Evolutionary conservation across 2,329 filamentous ascomycete genomes (phyloP), one percentile per base, ranked within the genome.

Genomic region (Fusarium brachygibbosum): DNA sequence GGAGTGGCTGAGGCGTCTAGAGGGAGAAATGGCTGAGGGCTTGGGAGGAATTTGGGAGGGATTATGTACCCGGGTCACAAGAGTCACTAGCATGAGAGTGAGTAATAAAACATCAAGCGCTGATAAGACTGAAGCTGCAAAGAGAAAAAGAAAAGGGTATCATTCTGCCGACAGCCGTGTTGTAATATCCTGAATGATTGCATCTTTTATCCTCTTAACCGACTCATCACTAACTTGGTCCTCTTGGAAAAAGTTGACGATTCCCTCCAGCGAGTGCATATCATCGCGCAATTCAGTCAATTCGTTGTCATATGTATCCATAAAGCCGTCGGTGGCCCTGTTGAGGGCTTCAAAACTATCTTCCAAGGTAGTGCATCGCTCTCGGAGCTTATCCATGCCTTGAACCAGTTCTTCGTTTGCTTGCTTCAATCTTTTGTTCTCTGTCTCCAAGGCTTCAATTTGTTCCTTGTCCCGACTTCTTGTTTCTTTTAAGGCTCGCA

Each of bases 171-270:
- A n/a, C 17, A 61, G 13, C 41, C 58, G 45, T 1, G 58, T 31
- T 14, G 45, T 40, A 9, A 62, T 60, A 35, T 62, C 55, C 2
- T 41, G 17, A 3, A 62, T 17, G 6, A 62, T 45, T 10, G 55
- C 58, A 12, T 62, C 58, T 40, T 60, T 62, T 23, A 62, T 53
- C 46, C 21, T 53, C 32, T 44, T 50, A 2, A 46, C 46, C 12
- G 38, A 40, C n/a, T 62, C 58, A 23, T 62, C 58, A 25, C 58
- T 60, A 11, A 49, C 25, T 29, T 62, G 45, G 10, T 54, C 58
- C 19, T 56, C 53, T 40, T 49, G 32, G 9, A 56, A 17, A 7
- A 49, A 56, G 14, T 38, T 31, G 8, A 56, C 53, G 17, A 16
- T 23, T 10, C 29, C 32, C 23, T 56, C 53, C 53, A 56, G 19